Evolutionary conservation across 148 eudicot species (phyloP).

Genomic region (Camellia granthamiana): DNA sequence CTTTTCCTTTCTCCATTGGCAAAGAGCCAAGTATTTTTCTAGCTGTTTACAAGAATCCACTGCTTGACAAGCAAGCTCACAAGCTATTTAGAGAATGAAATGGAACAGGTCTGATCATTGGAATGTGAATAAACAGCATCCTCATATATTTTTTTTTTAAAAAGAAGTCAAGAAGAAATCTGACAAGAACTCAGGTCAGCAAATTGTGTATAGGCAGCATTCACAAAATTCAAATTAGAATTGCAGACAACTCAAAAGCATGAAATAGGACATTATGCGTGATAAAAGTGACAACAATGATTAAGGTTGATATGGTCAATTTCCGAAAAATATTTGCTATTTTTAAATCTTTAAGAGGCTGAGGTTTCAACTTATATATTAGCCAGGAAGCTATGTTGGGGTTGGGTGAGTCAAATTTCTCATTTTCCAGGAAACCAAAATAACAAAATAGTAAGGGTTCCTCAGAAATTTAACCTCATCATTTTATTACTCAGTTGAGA

Average conservation of each 20-base stretch:
- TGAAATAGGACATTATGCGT: neutral
- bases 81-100: constrained; percentile 37
- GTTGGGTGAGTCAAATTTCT: neutral
- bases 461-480: neutral
- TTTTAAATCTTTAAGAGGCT: neutral
- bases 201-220: neutral
- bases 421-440: neutral
- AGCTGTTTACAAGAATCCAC: constrained; percentile 45
- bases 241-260: neutral
- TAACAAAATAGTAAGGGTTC: neutral
- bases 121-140: neutral
- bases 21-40: constrained; percentile 28
- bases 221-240: neutral
- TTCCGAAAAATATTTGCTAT: neutral
- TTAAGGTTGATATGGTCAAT: neutral
- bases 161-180: neutral
- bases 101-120: constrained; percentile 1
- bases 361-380: neutral
- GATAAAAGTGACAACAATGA: neutral
- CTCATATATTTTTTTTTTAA: too few species aligned
- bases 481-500: neutral
- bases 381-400: neutral
- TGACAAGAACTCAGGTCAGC: neutral
- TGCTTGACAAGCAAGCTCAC: constrained; percentile 55
- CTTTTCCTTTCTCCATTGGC: constrained; percentile 68